These are phyloP conservation scores for Aspergillus pseudoviridinutans DNA, from an alignment of 2,329 filamentous ascomycete species.

Conservation along the genomic window DNA sequence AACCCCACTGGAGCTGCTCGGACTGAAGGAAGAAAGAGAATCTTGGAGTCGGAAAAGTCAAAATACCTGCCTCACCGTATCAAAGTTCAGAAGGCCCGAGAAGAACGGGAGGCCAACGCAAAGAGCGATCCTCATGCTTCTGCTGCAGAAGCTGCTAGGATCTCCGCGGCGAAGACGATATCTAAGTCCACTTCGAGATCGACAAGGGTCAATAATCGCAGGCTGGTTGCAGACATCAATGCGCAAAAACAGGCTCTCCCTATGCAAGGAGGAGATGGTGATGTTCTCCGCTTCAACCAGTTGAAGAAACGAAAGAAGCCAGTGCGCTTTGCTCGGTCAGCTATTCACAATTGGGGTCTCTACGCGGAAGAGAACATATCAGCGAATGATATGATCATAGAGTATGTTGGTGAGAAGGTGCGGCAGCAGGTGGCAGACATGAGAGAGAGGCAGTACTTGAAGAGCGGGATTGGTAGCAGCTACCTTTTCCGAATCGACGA, in stretches of 20 bases:
- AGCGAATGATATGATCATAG: slow-evolving; percentile 99
- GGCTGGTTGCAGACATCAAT: slow-evolving; percentile 89
- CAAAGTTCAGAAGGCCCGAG: slow-evolving; percentile 85
- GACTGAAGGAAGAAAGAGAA: slow-evolving; percentile 92
- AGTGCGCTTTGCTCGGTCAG: slow-evolving; percentile 93
- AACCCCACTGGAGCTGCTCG: slow-evolving; percentile 82
- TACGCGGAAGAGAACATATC: slow-evolving; percentile 97
- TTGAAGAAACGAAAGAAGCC: slow-evolving; percentile 99
- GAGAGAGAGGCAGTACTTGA: slow-evolving; percentile 84
- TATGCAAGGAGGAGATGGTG: slow-evolving; percentile 72
- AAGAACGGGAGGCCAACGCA: slow-evolving; percentile 76
- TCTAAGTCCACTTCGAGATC: slow-evolving; percentile 88
- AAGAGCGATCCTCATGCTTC: slow-evolving; percentile 61
- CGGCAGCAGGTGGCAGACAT: slow-evolving; percentile 97
- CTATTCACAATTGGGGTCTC: slow-evolving; percentile 97
- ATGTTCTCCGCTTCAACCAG: slow-evolving; percentile 96
- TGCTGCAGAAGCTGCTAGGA: slow-evolving; percentile 66
- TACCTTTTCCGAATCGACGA: slow-evolving; percentile 98
- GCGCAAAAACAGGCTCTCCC: slow-evolving; percentile 76
- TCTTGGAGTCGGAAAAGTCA: slow-evolving; percentile 94
- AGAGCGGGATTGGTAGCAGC: slow-evolving; percentile 94
- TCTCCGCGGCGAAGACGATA: slow-evolving; percentile 73
- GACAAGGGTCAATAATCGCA: slow-evolving; percentile 92
- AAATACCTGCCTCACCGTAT: slow-evolving; percentile 98
- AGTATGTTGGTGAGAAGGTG: slow-evolving; percentile 97